These are phyloP conservation scores for Peronospora belbahrii DNA, from an alignment of 352 stramenopile species.

Conservation along the genomic window DNA sequence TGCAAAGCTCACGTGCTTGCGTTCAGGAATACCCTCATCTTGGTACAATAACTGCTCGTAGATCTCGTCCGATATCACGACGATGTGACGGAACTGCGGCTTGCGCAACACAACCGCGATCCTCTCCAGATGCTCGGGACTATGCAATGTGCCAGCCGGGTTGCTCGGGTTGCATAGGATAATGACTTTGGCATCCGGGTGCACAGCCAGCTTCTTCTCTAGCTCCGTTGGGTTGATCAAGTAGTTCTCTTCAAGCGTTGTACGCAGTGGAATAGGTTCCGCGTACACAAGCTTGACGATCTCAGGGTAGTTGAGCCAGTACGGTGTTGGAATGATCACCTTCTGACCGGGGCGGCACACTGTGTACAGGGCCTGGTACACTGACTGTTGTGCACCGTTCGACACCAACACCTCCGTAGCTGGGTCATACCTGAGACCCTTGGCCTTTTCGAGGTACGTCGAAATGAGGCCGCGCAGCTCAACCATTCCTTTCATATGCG, in stretches of 20 bases:
- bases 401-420: slow-evolving; percentile 90
- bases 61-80: slow-evolving; percentile 92
- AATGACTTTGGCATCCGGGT: slow-evolving; percentile 73
- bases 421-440: slow-evolving; percentile 86
- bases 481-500: slow-evolving; percentile 88
- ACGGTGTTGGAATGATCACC: slow-evolving; percentile 93
- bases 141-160: slow-evolving; percentile 82
- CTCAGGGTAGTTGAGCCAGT: slow-evolving; percentile 95
- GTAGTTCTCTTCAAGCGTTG: slow-evolving; percentile 84
- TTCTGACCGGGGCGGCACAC: slow-evolving; percentile 86
- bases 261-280: slow-evolving; percentile 86
- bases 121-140: slow-evolving; percentile 39
- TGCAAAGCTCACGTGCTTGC: slow-evolving; percentile 59
- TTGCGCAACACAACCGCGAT: slow-evolving; percentile 47
- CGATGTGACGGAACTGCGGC: slow-evolving; percentile 61
- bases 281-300: slow-evolving; percentile 89
- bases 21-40: slow-evolving; percentile 42
- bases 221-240: slow-evolving; percentile 81
- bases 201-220: slow-evolving; percentile 49
- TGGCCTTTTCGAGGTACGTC: slow-evolving; percentile 83
- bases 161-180: slow-evolving; percentile 96
- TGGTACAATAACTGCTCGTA: slow-evolving; percentile 94
- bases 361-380: slow-evolving; percentile 90
- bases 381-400: slow-evolving; percentile 93
- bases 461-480: slow-evolving; percentile 85